Evolutionary conservation across 345 rosid species (phyloP).

Genomic region (Corchorus capsularis): DNA sequence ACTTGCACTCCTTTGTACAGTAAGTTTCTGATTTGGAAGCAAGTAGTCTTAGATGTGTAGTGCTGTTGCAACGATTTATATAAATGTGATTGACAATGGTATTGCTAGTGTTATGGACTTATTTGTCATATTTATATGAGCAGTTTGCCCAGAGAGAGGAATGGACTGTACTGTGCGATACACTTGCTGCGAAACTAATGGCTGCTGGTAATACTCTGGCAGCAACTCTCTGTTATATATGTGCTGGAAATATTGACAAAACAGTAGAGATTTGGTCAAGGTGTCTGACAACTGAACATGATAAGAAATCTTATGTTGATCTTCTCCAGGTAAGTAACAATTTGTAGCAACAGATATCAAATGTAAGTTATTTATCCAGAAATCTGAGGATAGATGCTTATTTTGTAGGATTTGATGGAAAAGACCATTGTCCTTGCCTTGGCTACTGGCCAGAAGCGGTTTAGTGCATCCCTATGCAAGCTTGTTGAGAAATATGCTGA

Average conservation of each 20-base stretch:
- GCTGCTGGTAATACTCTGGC: conserved; percentile 77
- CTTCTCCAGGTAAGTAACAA: conserved; percentile 77
- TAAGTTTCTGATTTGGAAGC: conserved; percentile 45
- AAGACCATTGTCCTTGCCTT: conserved; percentile 95
- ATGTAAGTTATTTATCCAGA: conserved; percentile 10
- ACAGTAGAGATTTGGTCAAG: conserved; percentile 99
- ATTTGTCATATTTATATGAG: conserved; percentile 29
- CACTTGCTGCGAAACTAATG: conserved; percentile 83
- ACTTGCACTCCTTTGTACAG: conserved; percentile 87
- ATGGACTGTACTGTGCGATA: conserved; percentile 79
- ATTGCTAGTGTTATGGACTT: conserved; percentile 6
- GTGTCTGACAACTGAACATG: conserved; percentile 61
- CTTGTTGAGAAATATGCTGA: conserved; percentile 98
- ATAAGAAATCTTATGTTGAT: conserved; percentile 81
- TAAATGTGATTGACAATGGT: neutral
- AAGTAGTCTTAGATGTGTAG: neutral
- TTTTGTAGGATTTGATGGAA: conserved; percentile 94
- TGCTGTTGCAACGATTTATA: conserved; percentile 10
- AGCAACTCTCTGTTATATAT: conserved; percentile 93
- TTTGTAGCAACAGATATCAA: conserved; percentile 22
- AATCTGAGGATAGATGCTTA: conserved; percentile 21
- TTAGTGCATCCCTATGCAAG: conserved; percentile 89
- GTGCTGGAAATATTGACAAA: conserved; percentile 96
- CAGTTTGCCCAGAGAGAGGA: conserved; percentile 96
- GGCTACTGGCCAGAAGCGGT: conserved; percentile 91